Base-by-base conservation (phyloP, 805 yeast species). In the Cyberlindnera mycetangii region DNA sequence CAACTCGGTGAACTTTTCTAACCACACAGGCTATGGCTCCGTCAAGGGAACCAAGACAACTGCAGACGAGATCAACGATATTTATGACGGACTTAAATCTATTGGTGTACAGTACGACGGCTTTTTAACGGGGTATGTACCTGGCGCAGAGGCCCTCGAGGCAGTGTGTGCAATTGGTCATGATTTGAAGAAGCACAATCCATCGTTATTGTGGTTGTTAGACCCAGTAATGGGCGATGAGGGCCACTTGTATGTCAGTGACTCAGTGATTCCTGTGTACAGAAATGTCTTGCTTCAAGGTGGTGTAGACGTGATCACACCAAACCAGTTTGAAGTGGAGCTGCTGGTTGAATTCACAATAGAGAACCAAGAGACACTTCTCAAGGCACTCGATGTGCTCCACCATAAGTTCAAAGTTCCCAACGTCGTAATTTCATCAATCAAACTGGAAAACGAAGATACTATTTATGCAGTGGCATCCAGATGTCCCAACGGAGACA, bases 311-410 rank as follows among this genome's bases (percentile, higher is more conserved):
- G 67, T 88, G 8, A 78, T 87, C 14, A 90, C 97, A 0, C 98
- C 98, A 3, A 90, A 90, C 62, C 95, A 87, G 61, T 92, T 85
- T 62, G 98, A 90, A 61, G 73, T 85, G 15, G 97, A 89, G 64
- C 61, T 88, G 22, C 64, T 92, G 34, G 71, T 80, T 11, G 86
- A 75, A 8, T 58, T 66, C 42, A 70, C 69, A 41, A 74, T 87
- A 17, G 57, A 56, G 2, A 61, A 69, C 20, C 45, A 56, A 20
- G 65, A 58, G 1, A 57, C 66, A 9, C 68, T 86, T 36, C 58
- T 60, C 27, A 32, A 45, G 18, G 88, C 89, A 0, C 53, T 87
- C 5, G 41, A 52, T 0, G 48, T 44, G 3, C 58, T 88, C 12
- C 89, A 85, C 56, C 42, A 45, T 3, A 62, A 63, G 15, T 81